Conservation (phyloP, 1,139 yeast genomes). For the Yamadazyma blattariae region DNA sequence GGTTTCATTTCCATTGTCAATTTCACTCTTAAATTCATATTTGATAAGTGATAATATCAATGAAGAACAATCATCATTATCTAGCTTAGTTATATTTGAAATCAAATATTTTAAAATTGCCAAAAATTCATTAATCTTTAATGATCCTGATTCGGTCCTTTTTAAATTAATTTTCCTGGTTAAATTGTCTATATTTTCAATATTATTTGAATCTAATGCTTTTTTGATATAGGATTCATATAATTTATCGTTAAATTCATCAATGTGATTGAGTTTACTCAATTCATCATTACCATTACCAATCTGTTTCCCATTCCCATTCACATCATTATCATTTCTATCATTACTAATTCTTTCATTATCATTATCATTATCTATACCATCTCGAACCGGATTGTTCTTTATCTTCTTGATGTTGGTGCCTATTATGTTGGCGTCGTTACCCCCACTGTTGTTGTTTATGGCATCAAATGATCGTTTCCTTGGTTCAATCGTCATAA, state of each 20-base stretch:
- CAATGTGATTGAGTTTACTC: constrained; percentile 3
- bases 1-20: too few species aligned
- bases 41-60: constrained; percentile 36
- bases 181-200: constrained; percentile 39
- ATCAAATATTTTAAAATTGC: constrained; percentile 34
- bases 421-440: too few species aligned
- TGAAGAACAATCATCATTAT: constrained; percentile 31
- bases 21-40: constrained; percentile 56
- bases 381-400: too few species aligned
- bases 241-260: constrained; percentile 43
- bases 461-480: constrained; percentile 1
- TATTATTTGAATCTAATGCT: constrained; percentile 69
- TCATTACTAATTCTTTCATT: too few species aligned
- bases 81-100: constrained; percentile 38
- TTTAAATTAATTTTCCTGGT: constrained; percentile 38
- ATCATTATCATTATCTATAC: constrained; percentile 1
- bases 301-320: too few species aligned
- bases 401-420: too few species aligned
- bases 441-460: not conserved
- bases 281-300: constrained; percentile 3
- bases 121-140: constrained; percentile 31
- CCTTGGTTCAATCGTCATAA: constrained; percentile 26
- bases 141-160: constrained; percentile 18
- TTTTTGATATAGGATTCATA: constrained; percentile 62
- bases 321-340: not conserved